Evolutionary conservation across 805 yeast genomes (phyloP).

Genomic region (Sugiyamaella boreocaroliniensis): DNA sequence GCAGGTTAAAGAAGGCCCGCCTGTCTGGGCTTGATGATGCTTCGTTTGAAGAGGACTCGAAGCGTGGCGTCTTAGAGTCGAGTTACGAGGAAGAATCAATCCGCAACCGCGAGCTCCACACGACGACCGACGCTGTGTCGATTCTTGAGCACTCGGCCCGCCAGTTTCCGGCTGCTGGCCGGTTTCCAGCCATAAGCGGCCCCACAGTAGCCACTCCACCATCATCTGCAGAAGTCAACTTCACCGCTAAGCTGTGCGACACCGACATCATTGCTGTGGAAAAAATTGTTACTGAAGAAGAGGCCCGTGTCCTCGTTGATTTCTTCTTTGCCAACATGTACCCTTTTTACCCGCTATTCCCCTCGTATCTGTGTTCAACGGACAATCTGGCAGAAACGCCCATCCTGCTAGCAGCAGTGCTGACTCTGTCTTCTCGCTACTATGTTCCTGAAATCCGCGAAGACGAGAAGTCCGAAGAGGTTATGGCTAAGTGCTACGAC

Average conservation of each 20-base stretch:
- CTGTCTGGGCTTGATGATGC: slow-evolving; percentile 4
- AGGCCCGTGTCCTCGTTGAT: slow-evolving; percentile 25
- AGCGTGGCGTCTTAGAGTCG: background rate
- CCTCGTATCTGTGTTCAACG: slow-evolving; percentile 61
- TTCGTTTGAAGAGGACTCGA: background rate
- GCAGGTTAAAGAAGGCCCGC: slow-evolving; percentile 44
- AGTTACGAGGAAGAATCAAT: slow-evolving; percentile 5
- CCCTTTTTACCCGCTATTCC: slow-evolving; percentile 86
- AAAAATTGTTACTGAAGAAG: slow-evolving; percentile 50
- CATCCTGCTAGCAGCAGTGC: slow-evolving; percentile 67
- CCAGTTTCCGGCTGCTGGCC: slow-evolving; percentile 28
- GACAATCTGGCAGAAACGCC: slow-evolving; percentile 70
- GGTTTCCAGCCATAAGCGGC: slow-evolving; percentile 2
- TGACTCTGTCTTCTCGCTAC: slow-evolving; percentile 76
- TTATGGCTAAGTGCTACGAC: slow-evolving; percentile 4
- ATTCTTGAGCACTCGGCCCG: slow-evolving; percentile 35
- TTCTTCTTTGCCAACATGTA: slow-evolving; percentile 70
- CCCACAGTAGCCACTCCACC: slow-evolving; percentile 1
- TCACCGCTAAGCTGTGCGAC: slow-evolving; percentile 3
- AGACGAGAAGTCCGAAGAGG: slow-evolving; percentile 2
- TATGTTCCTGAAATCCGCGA: slow-evolving; percentile 39
- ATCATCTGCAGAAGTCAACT: background rate
- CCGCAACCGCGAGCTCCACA: slow-evolving; percentile 28
- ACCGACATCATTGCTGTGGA: slow-evolving; percentile 39
- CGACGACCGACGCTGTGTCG: slow-evolving; percentile 34